These are phyloP conservation scores for Pterulicium gracile DNA, from an alignment of 1,284 basidiomycete genomes.

Conservation along the genomic window DNA sequence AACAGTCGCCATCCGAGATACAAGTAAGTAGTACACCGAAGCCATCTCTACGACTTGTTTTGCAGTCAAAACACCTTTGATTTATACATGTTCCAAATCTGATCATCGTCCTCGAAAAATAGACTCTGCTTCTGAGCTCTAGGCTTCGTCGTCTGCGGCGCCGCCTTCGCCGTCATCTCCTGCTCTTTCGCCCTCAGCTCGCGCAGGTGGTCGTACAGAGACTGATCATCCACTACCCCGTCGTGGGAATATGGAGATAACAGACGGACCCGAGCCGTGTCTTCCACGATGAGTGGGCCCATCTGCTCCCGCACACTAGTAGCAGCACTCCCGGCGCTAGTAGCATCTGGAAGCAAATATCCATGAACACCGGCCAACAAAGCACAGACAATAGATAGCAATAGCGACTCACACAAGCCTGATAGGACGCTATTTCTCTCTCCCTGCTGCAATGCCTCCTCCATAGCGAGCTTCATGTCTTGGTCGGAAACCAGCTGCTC, in stretches of 20 bases:
- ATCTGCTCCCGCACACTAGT: not conserved
- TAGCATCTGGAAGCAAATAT: no score
- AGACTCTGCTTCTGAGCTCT: not conserved
- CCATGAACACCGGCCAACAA: no score
- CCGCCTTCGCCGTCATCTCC: not conserved
- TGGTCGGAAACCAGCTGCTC: no score
- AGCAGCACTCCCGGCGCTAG: no score
- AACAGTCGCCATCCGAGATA: no score
- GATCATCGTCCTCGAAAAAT: conserved; percentile 1
- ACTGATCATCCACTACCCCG: conserved; percentile 32
- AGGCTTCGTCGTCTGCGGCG: no score
- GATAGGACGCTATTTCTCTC: no score
- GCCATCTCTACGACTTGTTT: not conserved
- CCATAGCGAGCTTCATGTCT: no score
- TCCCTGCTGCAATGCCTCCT: conserved; percentile 9
- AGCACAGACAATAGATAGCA: no score
- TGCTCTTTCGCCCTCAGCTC: conserved; percentile 15
- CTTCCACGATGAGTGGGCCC: not conserved
- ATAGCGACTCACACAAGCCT: no score
- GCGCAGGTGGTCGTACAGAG: conserved; percentile 25
- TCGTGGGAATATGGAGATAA: conserved; percentile 28
- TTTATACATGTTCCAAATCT: not conserved
- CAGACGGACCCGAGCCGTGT: conserved; percentile 21
- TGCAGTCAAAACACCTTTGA: not conserved
- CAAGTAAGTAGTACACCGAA: no score